Evolutionary conservation across 2,329 filamentous ascomycete species (phyloP).

Genomic region (Ceratocystis colombiana): DNA sequence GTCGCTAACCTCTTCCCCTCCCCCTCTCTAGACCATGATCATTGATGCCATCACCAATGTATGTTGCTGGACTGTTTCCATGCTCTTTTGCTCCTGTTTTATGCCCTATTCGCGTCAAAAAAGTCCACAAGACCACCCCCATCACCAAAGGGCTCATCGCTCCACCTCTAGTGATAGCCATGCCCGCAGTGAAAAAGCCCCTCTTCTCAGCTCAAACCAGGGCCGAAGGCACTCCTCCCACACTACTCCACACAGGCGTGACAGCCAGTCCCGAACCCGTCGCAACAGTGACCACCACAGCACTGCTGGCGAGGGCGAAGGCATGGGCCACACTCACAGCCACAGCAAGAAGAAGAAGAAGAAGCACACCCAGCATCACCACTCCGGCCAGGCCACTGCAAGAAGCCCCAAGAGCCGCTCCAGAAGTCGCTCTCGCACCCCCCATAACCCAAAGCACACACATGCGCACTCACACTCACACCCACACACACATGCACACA

Average conservation of each 20-base stretch:
- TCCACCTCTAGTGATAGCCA: not conserved
- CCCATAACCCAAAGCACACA: not conserved
- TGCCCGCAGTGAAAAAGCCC: not conserved
- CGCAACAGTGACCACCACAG: not conserved
- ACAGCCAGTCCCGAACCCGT: too few species aligned
- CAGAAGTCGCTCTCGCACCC: not conserved
- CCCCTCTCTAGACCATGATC: constrained; percentile 48
- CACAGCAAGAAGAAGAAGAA: not conserved
- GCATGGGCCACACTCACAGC: not conserved
- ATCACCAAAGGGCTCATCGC: not conserved
- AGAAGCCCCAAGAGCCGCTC: too few species aligned
- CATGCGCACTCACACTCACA: not conserved
- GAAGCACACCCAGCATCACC: not conserved
- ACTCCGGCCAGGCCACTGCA: constrained; percentile 26
- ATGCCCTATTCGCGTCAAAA: constrained; percentile 33
- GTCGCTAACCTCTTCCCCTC: constrained; percentile 32
- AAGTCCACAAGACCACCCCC: not conserved
- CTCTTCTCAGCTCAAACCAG: too few species aligned
- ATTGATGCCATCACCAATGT: constrained; percentile 52
- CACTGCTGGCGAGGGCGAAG: not conserved
- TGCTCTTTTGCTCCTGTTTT: constrained; percentile 27
- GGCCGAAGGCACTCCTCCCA: too few species aligned
- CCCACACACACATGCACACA: not conserved
- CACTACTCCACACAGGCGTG: too few species aligned
- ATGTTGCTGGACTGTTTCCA: constrained; percentile 34